Conservation (phyloP, 2,329 filamentous ascomycete genomes). For the Zopfia rhizophila region DNA sequence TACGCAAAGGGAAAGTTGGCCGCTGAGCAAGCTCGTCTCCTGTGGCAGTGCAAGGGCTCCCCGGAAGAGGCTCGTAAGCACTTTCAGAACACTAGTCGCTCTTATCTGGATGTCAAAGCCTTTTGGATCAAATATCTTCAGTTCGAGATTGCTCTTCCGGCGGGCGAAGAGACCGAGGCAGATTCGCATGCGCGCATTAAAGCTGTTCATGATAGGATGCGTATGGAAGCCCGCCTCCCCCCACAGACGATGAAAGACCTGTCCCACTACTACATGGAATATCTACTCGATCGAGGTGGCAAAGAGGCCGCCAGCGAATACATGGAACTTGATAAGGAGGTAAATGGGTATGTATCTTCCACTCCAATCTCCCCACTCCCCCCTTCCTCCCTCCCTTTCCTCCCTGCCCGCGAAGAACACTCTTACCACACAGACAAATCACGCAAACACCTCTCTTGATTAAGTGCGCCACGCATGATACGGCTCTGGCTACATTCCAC, state of each 20-base stretch:
- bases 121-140: constrained; percentile 92
- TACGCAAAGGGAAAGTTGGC: constrained; percentile 88
- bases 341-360: constrained; percentile 73
- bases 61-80: constrained; percentile 83
- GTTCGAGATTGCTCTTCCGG: constrained; percentile 88
- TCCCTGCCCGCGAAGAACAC: constrained; percentile 37
- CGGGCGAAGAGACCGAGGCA: constrained; percentile 70
- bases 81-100: constrained; percentile 83
- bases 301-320: constrained; percentile 89
- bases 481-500: no score
- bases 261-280: constrained; percentile 80
- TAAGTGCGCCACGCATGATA: no score
- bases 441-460: no score
- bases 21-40: constrained; percentile 84
- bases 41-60: constrained; percentile 89
- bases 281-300: constrained; percentile 82
- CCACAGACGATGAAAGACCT: constrained; percentile 76
- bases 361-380: constrained; percentile 18
- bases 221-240: constrained; percentile 76
- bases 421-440: constrained; percentile 48
- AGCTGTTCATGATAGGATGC: constrained; percentile 79
- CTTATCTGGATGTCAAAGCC: constrained; percentile 83
- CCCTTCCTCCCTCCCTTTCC: constrained; percentile 27
- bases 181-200: constrained; percentile 79
- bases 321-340: constrained; percentile 81